Conservation (phyloP, 2,329 filamentous ascomycete genomes). For the Madurella mycetomatis region DNA sequence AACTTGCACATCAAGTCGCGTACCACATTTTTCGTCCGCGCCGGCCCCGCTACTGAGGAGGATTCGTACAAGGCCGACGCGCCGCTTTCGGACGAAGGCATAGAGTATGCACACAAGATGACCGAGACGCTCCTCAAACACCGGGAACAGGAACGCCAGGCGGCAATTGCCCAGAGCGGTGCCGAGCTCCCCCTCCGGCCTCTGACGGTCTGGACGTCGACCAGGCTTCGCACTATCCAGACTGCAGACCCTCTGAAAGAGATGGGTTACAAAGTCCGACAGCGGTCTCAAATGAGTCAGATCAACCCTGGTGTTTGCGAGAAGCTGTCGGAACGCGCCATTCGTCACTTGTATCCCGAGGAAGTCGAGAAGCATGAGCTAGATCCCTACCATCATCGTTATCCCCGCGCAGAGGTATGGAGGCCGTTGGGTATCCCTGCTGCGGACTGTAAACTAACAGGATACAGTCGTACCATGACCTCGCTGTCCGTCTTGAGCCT, state of each 20-base stretch:
- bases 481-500: constrained; percentile 94
- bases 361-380: constrained; percentile 89
- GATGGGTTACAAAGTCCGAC: constrained; percentile 78
- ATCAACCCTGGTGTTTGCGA: constrained; percentile 96
- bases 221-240: constrained; percentile 81
- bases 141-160: constrained; percentile 73
- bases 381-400: constrained; percentile 95
- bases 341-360: constrained; percentile 78
- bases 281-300: constrained; percentile 94
- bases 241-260: constrained; percentile 78
- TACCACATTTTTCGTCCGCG: constrained; percentile 86
- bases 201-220: constrained; percentile 92
- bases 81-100: constrained; percentile 72
- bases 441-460: constrained; percentile 2
- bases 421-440: background rate
- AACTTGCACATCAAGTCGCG: constrained; percentile 96
- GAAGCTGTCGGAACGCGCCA: constrained; percentile 79
- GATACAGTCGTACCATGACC: constrained; percentile 85
- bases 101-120: constrained; percentile 80
- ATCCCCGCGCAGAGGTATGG: constrained; percentile 85
- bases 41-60: constrained; percentile 80
- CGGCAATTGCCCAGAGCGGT: constrained; percentile 64
- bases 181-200: constrained; percentile 67
- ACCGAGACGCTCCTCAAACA: constrained; percentile 77
- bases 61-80: constrained; percentile 92